Evolutionary conservation across 2,329 filamentous ascomycete species (phyloP), one percentile per base, ranked within the genome.

Genomic region (Diaporthe sp.): DNA sequence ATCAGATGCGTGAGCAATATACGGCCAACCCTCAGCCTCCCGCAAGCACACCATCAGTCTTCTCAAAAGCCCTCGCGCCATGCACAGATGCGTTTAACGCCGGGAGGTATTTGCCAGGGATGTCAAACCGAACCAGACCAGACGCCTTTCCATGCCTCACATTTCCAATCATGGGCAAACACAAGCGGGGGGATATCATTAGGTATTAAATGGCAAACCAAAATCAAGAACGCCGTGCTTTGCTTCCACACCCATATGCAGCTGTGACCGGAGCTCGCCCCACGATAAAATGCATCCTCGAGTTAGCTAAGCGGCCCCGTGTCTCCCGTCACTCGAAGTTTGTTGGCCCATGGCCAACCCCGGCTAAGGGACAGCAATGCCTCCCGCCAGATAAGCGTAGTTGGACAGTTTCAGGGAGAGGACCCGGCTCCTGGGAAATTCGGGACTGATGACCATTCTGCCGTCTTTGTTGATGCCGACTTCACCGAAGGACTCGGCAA

Each of bases 401-500:
- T 91, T 91, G 44, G 87, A 84, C 39, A 92, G 79, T 80, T 91
- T 91, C 17, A 92, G 84, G 25, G 90, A 91, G 46, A 88, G 84
- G 8, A 91, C 86, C 37, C 87, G 86, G 9, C 86, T 86, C 73
- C 87, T 87, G 13, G 89, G 88, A 61, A 88, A 88, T 75, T 91
- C 89, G 9, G 90, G 89, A 61, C 86, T 87, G 77, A 91, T 88
- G 67, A 90, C 85, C 82, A 91, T 86, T 72, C 88, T 85, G 15
- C 90, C 90, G 72, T 92, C 90, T 79, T 92, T 92, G 80, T 87
- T 88, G 78, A 89, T 88, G 19, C 87, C 85, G 13, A 91, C 86
- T 77, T 90, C 89, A 58, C 91, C 91, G 76, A 94, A 92, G 2
- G 88, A 90, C 72, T 94, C 92, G 17, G 89, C 87, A 73, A 94